Conservation (phyloP, 2,329 filamentous ascomycete species). For the Didymella segeticola region DNA sequence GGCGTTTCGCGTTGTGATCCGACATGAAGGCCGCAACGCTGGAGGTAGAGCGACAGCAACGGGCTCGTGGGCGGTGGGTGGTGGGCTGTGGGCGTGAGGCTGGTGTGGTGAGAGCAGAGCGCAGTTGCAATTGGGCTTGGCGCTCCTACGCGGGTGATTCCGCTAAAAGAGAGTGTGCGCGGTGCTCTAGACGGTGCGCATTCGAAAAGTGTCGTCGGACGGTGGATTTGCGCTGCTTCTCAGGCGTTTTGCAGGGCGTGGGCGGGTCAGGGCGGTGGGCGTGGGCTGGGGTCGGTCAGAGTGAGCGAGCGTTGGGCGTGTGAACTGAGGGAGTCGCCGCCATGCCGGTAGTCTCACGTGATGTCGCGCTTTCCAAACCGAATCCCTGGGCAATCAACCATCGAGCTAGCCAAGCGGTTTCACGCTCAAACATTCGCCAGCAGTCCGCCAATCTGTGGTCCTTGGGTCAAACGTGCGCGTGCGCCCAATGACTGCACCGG, state of each 20-base stretch:
- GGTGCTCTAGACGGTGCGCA: constrained; percentile 39
- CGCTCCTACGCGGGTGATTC: constrained; percentile 37
- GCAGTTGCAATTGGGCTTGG: constrained; percentile 34
- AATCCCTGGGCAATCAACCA: neutral
- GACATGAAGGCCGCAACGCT: constrained; percentile 39
- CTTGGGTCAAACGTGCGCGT: constrained; percentile 10
- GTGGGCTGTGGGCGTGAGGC: constrained; percentile 24
- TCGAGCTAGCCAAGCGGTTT: constrained; percentile 5
- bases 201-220: constrained; percentile 29
- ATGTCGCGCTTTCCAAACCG: neutral
- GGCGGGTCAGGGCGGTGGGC: constrained; percentile 7
- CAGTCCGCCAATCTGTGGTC: constrained; percentile 8
- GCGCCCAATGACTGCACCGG: constrained; percentile 26
- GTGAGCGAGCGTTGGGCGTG: no score
- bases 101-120: constrained; percentile 30
- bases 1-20: constrained; percentile 48
- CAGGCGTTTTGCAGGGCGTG: constrained; percentile 7
- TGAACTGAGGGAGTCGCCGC: no score
- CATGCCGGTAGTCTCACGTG: constrained; percentile 13
- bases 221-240: constrained; percentile 4
- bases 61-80: constrained; percentile 23
- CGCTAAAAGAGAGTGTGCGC: constrained; percentile 36
- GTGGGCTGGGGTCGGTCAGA: constrained; percentile 14
- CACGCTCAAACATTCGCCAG: constrained; percentile 16
- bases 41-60: constrained; percentile 15